Conservation (phyloP, 768 basidiomycete species). For the Lactarius indigo region DNA sequence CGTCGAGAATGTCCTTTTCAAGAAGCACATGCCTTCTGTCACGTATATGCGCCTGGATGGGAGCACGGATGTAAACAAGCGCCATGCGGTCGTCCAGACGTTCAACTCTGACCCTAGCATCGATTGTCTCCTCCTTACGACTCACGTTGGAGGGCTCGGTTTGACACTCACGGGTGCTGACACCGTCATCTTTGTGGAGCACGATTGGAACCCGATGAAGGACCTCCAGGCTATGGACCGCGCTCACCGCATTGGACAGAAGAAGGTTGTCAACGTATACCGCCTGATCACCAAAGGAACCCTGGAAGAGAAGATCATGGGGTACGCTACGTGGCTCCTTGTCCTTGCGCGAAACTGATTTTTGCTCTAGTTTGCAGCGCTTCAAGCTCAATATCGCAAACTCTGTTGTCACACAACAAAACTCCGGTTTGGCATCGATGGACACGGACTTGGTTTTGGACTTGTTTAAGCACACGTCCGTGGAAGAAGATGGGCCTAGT, state of each 20-base stretch:
- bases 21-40: constrained; percentile 87
- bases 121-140: constrained; percentile 92
- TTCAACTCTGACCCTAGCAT: constrained; percentile 98
- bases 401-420: constrained; percentile 96
- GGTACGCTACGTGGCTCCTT: constrained; percentile 47
- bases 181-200: constrained; percentile 98
- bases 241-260: constrained; percentile 96
- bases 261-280: constrained; percentile 98
- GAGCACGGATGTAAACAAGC: constrained; percentile 85
- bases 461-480: constrained; percentile 77
- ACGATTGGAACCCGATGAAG: constrained; percentile 99
- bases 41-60: constrained; percentile 99
- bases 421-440: constrained; percentile 91
- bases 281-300: constrained; percentile 96
- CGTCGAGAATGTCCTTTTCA: constrained; percentile 92
- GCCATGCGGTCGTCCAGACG: constrained; percentile 95
- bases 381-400: constrained; percentile 99
- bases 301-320: constrained; percentile 99
- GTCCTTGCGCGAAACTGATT: constrained; percentile 17
- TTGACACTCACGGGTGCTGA: constrained; percentile 96
- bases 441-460: constrained; percentile 96
- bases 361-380: constrained; percentile 72
- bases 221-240: constrained; percentile 99
- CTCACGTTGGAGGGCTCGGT: constrained; percentile 94
- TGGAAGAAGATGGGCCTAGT: constrained; percentile 66